phyloP scores from a whole-genome alignment of 2,329 filamentous ascomycete species.

The Colletotrichum sojae region DNA sequence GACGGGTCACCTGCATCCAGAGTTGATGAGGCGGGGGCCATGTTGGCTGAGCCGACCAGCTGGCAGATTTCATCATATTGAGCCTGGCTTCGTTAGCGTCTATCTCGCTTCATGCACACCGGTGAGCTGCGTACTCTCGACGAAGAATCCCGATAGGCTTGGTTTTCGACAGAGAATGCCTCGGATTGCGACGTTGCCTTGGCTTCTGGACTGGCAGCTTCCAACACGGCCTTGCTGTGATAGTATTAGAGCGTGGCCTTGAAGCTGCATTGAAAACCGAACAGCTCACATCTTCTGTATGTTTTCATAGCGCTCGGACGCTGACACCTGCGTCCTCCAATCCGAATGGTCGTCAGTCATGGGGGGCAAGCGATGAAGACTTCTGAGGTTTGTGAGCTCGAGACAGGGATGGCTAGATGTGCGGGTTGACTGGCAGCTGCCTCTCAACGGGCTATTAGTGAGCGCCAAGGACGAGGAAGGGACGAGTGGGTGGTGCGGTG shows the following conservation, averaged over 20 bases:
- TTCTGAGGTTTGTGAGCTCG: background rate
- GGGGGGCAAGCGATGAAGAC: background rate
- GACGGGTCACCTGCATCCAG: constrained; percentile 4
- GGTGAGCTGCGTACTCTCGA: constrained; percentile 30
- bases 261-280: background rate
- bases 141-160: constrained; percentile 37
- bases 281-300: constrained; percentile 74
- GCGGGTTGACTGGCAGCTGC: background rate
- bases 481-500: background rate
- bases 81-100: constrained; percentile 12
- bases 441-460: constrained; percentile 12
- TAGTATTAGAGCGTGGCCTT: background rate
- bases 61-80: constrained; percentile 60
- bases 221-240: constrained; percentile 35
- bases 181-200: constrained; percentile 38
- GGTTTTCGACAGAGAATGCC: constrained; percentile 41
- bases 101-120: too few species aligned
- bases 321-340: constrained; percentile 69
- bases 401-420: constrained; percentile 1
- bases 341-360: constrained; percentile 44
- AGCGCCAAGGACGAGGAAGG: constrained; percentile 8
- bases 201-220: constrained; percentile 24
- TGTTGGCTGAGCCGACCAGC: constrained; percentile 44
- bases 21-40: constrained; percentile 13
- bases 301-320: constrained; percentile 72